Conservation (phyloP, 106 monocot species). For the Cymbidium sinense region DNA sequence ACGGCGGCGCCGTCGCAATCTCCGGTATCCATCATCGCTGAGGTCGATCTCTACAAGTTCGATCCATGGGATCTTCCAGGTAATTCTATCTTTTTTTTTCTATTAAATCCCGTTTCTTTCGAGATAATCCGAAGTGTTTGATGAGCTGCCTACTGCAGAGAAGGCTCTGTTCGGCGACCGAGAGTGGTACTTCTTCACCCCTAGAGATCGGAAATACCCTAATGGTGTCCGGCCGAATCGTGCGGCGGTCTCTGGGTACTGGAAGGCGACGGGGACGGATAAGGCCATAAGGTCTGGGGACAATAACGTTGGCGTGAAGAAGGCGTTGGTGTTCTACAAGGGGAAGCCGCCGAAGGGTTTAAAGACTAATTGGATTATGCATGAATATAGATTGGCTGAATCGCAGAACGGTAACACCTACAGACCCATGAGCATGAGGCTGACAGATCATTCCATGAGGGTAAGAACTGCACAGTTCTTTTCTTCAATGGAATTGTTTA, state of each 20-base stretch:
- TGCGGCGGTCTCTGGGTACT: slow-evolving; percentile 33
- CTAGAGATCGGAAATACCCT: slow-evolving; percentile 31
- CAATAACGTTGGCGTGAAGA: slow-evolving; percentile 37
- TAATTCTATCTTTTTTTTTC: not conserved
- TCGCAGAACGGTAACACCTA: slow-evolving; percentile 10
- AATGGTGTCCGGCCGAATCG: slow-evolving; percentile 50
- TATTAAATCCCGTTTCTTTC: not conserved
- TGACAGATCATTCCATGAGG: not conserved
- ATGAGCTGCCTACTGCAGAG: slow-evolving; percentile 10
- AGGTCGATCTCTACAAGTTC: slow-evolving; percentile 51
- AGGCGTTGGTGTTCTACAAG: slow-evolving; percentile 57
- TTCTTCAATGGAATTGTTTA: too few species aligned
- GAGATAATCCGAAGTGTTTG: not conserved
- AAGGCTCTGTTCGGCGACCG: slow-evolving; percentile 46
- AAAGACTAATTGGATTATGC: slow-evolving; percentile 88
- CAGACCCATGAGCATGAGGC: slow-evolving; percentile 21
- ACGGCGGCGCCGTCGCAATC: slow-evolving; percentile 12
- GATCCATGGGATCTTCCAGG: slow-evolving; percentile 60
- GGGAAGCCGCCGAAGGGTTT: slow-evolving; percentile 49
- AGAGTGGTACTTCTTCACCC: slow-evolving; percentile 67
- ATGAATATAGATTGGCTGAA: slow-evolving; percentile 60
- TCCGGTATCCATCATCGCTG: slow-evolving; percentile 58
- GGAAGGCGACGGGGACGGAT: slow-evolving; percentile 62
- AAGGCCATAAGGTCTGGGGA: slow-evolving; percentile 27
- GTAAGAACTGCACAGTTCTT: too few species aligned